Percentiles rank a stretch among this genome's conserved stretches.
These are phyloP conservation scores for Corylus americana DNA, from an alignment of 306 rosid species.

Conservation along the genomic window DNA sequence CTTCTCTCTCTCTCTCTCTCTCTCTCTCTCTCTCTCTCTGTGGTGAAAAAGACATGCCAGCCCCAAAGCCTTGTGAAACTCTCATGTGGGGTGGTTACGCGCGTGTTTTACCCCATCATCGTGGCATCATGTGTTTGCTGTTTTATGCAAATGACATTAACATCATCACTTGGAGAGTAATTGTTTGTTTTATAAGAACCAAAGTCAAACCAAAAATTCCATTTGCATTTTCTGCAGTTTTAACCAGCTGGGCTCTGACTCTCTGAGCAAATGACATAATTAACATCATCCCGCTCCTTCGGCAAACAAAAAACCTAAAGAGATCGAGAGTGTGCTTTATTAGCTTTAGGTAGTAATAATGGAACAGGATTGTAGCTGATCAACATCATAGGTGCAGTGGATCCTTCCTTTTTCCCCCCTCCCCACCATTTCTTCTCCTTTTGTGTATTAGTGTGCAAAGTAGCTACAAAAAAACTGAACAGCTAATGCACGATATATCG, in stretches of 20 bases:
- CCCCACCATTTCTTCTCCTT: background rate
- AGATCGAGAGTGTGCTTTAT: background rate
- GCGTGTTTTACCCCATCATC: constrained; percentile 7
- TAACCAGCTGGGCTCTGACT: no score
- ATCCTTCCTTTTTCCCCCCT: background rate
- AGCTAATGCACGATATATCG: background rate
- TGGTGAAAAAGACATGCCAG: no score
- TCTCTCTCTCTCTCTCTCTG: constrained; percentile 5
- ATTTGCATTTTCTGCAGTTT: no score
- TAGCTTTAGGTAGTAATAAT: background rate
- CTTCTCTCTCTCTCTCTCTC: constrained; percentile 3
- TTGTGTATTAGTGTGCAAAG: background rate
- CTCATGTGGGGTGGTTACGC: constrained; percentile 1
- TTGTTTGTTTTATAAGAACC: background rate
- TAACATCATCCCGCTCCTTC: no score
- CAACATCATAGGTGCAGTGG: background rate
- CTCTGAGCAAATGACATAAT: no score
- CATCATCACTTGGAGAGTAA: background rate
- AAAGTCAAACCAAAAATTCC: background rate
- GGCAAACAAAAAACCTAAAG: background rate
- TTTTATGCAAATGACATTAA: background rate
- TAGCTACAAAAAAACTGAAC: background rate
- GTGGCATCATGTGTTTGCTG: background rate
- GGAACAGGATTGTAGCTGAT: background rate
- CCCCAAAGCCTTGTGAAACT: constrained; percentile 13